Percentiles rank a stretch among this genome's conserved stretches.
Evolutionary conservation across 164 flowering plant genomes (phyloP).

Genomic region (Kingdonia uniflora): DNA sequence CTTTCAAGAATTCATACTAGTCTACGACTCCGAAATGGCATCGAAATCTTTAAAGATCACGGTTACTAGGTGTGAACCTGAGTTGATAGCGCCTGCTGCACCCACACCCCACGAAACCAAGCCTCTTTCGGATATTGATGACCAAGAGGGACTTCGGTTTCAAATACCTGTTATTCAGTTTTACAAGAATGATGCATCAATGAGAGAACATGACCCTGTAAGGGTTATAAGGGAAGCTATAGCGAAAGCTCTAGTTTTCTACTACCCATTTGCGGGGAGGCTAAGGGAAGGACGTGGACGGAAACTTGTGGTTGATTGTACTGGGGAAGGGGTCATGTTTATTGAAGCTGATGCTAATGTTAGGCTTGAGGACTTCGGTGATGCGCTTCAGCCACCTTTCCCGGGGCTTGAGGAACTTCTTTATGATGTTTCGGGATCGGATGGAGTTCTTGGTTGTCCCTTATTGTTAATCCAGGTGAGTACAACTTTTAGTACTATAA

Average conservation of each 20-base stretch:
- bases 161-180: conserved; percentile 17
- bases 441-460: conserved; percentile 16
- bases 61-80: conserved; percentile 6
- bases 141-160: conserved; percentile 23
- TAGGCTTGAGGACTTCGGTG: conserved; percentile 21
- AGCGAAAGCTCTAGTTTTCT: conserved; percentile 20
- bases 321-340: conserved; percentile 20
- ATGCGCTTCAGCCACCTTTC: conserved; percentile 34
- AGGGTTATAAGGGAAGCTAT: conserved; percentile 18
- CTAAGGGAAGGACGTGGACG: conserved; percentile 15
- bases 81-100: conserved; percentile 16
- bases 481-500: too few species aligned
- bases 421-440: conserved; percentile 32
- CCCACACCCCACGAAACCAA: conserved; percentile 24
- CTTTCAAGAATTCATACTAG: too few species aligned
- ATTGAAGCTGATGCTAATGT: conserved; percentile 21
- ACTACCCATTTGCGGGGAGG: conserved; percentile 30
- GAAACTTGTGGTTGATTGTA: conserved; percentile 21
- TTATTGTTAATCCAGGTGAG: conserved; percentile 18
- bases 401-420: conserved; percentile 32
- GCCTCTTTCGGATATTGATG: conserved; percentile 28
- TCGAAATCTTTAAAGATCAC: conserved; percentile 6
- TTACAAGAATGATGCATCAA: conserved; percentile 6
- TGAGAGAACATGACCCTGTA: conserved; percentile 18
- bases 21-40: neutral